Base-by-base conservation (phyloP, 2,329 filamentous ascomycete genomes). In the Penicillium janthinellum region DNA sequence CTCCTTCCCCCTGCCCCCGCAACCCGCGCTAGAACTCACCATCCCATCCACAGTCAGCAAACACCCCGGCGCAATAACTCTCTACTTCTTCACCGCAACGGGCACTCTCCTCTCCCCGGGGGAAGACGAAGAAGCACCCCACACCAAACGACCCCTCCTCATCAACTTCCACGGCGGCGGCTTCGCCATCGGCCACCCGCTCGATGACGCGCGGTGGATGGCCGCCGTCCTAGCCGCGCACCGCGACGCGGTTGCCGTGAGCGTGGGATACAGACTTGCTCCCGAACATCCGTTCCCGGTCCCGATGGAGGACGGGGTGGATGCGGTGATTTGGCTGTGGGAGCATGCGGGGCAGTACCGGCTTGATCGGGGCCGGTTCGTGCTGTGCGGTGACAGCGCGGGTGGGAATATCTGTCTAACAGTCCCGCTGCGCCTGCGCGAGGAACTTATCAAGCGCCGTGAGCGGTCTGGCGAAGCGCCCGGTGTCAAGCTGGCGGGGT, bases 211-310 rank as follows among this genome's bases (percentile, higher is more conserved):
- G 7, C 61, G 64, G 22, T 68, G 64, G 66, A 50, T 56, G 11
- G 38, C 41, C 1, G 12, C 62, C 12, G 64, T 66, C 1, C 45
- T 67, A 0, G 54, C 55, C 3, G 20, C 55, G 12, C 35, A 57
- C 22, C 59, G 61, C 11, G 62, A 66, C 42, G 60, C 66, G 15
- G 48, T 68, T 11, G 56, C 68, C 6, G 56, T 71, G 47, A 64
- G 66, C 3, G 64, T 70, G 1, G 63, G 70, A 20, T 70, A 73
- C 61, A 52, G 68, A 4, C 56, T 68, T 12, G 61, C 70, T 0
- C 71, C 71, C 0, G 69, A 73, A 28, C 39, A 68, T 22, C 64
- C 64, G 2, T 70, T 65, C 54, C 66, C 70, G 17, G 54, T 60
- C 0, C 49, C 61, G 0, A 60, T 69, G 6, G 65, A 73, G 51